phyloP scores from a whole-genome alignment of 2,329 filamentous ascomycete species.

The Exophiala calicioides region DNA sequence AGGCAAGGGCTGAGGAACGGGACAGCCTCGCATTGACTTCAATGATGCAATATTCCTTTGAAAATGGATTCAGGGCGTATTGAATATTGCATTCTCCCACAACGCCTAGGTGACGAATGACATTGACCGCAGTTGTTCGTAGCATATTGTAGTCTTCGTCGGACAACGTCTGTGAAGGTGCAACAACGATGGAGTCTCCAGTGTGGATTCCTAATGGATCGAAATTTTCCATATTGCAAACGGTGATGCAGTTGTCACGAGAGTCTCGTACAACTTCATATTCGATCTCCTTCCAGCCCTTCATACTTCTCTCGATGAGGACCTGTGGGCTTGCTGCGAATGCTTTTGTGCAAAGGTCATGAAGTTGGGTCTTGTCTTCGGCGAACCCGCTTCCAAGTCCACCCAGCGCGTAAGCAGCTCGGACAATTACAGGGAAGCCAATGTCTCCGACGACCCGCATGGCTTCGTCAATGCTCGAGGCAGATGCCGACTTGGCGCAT shows the following conservation, averaged over 20 bases:
- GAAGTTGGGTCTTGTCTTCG: conserved; percentile 77
- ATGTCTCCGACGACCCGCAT: conserved; percentile 86
- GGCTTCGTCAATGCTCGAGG: conserved; percentile 83
- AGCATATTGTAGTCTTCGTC: conserved; percentile 99
- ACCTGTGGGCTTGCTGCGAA: conserved; percentile 95
- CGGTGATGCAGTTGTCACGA: conserved; percentile 97
- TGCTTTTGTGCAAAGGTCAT: conserved; percentile 89
- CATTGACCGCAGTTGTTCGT: conserved; percentile 92
- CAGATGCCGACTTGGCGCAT: conserved; percentile 95
- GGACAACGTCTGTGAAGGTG: conserved; percentile 92
- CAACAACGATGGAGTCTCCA: conserved; percentile 96
- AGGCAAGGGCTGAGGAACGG: conserved; percentile 89
- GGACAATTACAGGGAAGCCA: conserved; percentile 94
- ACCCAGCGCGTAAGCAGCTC: conserved; percentile 92
- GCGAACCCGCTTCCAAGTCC: conserved; percentile 95
- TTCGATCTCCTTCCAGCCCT: conserved; percentile 99
- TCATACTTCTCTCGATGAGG: conserved; percentile 97
- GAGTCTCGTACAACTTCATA: conserved; percentile 97
- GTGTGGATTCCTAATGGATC: conserved; percentile 97
- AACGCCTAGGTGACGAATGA: conserved; percentile 94
- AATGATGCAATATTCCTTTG: conserved; percentile 96
- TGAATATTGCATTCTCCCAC: conserved; percentile 99
- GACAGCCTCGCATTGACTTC: conserved; percentile 97
- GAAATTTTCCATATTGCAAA: conserved; percentile 99
- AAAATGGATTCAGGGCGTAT: conserved; percentile 94